These are phyloP conservation scores for Cercis canadensis DNA, from an alignment of 306 rosid genomes.

Conservation along the genomic window DNA sequence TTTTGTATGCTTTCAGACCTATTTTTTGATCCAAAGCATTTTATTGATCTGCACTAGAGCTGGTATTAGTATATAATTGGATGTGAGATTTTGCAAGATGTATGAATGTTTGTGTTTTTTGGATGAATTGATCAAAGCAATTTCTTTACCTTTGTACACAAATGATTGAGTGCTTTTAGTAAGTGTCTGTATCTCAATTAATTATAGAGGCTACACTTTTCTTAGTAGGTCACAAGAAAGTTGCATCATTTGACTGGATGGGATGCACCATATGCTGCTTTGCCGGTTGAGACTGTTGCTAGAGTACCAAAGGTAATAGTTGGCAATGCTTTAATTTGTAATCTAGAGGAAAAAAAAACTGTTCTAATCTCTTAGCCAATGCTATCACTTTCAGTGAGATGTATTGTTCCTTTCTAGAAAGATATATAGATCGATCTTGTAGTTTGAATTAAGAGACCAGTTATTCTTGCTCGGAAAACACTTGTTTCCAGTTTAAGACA, in stretches of 20 bases:
- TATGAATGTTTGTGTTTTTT: background rate
- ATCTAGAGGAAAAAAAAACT: too few relatives aligned
- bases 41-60: background rate
- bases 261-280: conserved; percentile 1
- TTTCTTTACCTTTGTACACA: background rate
- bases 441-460: background rate
- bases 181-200: background rate
- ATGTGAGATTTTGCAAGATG: background rate
- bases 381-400: conserved; percentile 22
- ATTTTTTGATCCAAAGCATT: background rate
- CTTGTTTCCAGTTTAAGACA: conserved; percentile 5
- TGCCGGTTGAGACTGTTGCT: conserved; percentile 6
- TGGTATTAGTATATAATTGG: background rate
- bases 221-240: background rate
- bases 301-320: conserved; percentile 14
- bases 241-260: background rate
- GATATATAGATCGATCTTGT: background rate
- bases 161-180: background rate
- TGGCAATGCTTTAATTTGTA: background rate
- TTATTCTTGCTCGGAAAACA: background rate
- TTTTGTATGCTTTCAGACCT: background rate
- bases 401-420: conserved; percentile 11
- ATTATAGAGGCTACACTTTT: background rate
- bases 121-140: background rate
- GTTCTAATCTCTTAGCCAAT: too few relatives aligned